Base-by-base conservation (phyloP, 257 asterid genomes). In the Solanum boliviense region DNA sequence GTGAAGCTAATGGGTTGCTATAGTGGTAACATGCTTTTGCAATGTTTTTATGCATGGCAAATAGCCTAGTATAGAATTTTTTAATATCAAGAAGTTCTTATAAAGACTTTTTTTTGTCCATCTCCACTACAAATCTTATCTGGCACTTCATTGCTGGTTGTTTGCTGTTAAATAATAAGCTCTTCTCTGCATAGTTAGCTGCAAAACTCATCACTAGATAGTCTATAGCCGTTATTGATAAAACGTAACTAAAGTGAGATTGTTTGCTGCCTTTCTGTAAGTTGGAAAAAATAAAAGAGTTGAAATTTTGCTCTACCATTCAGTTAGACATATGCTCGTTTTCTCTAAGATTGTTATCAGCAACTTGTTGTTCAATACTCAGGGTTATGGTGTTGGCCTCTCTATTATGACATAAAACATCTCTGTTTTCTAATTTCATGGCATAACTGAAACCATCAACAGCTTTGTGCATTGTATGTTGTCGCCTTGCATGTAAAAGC, bases 1-100 rank as follows among this genome's bases (percentile, higher is more conserved):
- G 99, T 96, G 93, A 95, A 95, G 93, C 94, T 96, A 87, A 95
- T 96, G 98, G 99, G 99, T 39, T 97, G 97, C 83, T 91, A 96
- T 87, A 91, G 98, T 87, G 98, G 98, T 94, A 92, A 90, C 93
- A 84, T 89, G 84, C 90, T 73, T 87, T 76, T 87, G 3, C 81
- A 7, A 25, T 36, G 60, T 35, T 87, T 88, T 27, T 13, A 38
- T 76, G 84, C 21, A 38, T 75, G 44, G 83, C 31, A 75, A 56
- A 36, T 75, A 11, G 84, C 84, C 58, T 27, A 39, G 35, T 25
- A 25, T 78, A 78, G n/a, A 78, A 41, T 44, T 79, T 44, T 41
- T 41, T 25, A 10, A 65, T 78, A 44, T 29, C 60, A 13, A 76
- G 65, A 13, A 76, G 65, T 25, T 41, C n/a, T 39, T 21, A 25